These are phyloP conservation scores for Mortierella sp. DNA, from an alignment of 371 early-diverging fungal species.

Conservation along the genomic window DNA sequence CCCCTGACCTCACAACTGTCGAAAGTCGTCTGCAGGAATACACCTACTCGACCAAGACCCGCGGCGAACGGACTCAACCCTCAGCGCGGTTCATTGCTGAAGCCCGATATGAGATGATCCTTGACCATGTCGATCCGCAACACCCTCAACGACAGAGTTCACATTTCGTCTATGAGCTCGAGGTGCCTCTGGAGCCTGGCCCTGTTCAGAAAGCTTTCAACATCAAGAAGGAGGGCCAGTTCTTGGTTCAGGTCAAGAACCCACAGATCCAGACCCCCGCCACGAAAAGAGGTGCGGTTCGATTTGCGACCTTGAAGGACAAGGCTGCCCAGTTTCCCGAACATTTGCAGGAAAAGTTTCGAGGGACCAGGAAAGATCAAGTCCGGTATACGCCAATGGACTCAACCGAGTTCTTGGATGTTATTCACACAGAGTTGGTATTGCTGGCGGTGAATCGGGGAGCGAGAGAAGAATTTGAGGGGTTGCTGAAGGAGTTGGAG, in stretches of 20 bases:
- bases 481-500: slow-evolving; percentile 15
- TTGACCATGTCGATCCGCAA: slow-evolving; percentile 24
- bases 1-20: slow-evolving; percentile 46
- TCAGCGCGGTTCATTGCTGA: slow-evolving; percentile 58
- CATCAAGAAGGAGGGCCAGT: slow-evolving; percentile 62
- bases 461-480: slow-evolving; percentile 24
- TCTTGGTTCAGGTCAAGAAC: slow-evolving; percentile 65
- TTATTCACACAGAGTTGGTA: slow-evolving; percentile 15
- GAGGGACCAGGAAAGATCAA: slow-evolving; percentile 29
- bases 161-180: slow-evolving; percentile 59
- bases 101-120: slow-evolving; percentile 27
- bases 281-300: slow-evolving; percentile 17
- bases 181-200: slow-evolving; percentile 56
- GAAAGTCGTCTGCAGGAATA: slow-evolving; percentile 50
- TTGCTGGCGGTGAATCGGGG: slow-evolving; percentile 27
- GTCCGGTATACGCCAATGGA: slow-evolving; percentile 29
- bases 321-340: slow-evolving; percentile 25
- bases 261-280: slow-evolving; percentile 32
- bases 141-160: slow-evolving; percentile 39
- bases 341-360: slow-evolving; percentile 36
- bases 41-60: slow-evolving; percentile 61
- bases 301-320: slow-evolving; percentile 25
- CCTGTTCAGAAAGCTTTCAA: slow-evolving; percentile 65
- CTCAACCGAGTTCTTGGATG: slow-evolving; percentile 29
- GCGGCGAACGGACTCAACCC: slow-evolving; percentile 54